These are phyloP conservation scores for Colletotrichum euphorbiae DNA, from an alignment of 2,329 filamentous ascomycete genomes.

Conservation along the genomic window DNA sequence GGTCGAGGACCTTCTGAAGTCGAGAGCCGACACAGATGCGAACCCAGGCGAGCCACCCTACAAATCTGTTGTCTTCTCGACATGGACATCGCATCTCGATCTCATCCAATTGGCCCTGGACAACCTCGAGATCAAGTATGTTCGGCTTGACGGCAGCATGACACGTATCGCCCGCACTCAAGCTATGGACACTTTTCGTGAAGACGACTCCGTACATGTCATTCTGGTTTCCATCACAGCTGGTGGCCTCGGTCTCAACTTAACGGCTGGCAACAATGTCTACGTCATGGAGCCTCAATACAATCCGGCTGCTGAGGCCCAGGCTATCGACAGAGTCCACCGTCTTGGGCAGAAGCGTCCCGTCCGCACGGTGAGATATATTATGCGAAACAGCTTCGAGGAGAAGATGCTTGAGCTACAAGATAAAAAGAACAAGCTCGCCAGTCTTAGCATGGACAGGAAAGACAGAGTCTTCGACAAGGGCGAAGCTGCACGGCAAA, in stretches of 20 bases:
- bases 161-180: slow-evolving; percentile 76
- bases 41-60: slow-evolving; percentile 77
- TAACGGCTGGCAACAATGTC: slow-evolving; percentile 86
- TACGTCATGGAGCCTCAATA: slow-evolving; percentile 99
- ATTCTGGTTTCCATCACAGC: slow-evolving; percentile 94
- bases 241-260: slow-evolving; percentile 89
- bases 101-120: slow-evolving; percentile 87
- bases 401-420: slow-evolving; percentile 93
- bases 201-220: slow-evolving; percentile 77
- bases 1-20: slow-evolving; percentile 76
- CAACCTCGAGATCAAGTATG: slow-evolving; percentile 73
- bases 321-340: slow-evolving; percentile 94
- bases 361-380: slow-evolving; percentile 87
- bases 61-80: slow-evolving; percentile 94
- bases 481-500: slow-evolving; percentile 68
- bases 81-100: slow-evolving; percentile 96
- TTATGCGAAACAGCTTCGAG: slow-evolving; percentile 93
- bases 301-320: slow-evolving; percentile 94
- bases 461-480: slow-evolving; percentile 65
- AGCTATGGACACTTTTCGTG: slow-evolving; percentile 82
- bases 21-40: slow-evolving; percentile 70
- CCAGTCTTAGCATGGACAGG: slow-evolving; percentile 85
- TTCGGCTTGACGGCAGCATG: slow-evolving; percentile 94
- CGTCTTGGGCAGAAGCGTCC: slow-evolving; percentile 89
- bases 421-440: slow-evolving; percentile 91